Base-by-base conservation (phyloP, 192 early-diverging fungal species). In the Phycomyces nitens region DNA sequence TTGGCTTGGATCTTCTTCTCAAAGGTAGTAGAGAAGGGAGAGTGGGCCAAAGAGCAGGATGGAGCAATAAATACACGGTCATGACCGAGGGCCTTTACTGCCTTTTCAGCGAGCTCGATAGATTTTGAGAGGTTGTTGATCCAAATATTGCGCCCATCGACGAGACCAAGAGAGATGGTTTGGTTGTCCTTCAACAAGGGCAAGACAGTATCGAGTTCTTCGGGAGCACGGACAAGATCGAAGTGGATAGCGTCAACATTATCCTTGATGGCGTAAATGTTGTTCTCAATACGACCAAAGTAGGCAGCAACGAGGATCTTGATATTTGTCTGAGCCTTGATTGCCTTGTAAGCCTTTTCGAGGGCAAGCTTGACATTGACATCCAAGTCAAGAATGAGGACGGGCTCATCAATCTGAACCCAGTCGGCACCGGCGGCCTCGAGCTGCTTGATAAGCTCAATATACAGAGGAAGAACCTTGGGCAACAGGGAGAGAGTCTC, bases 101-200 rank as follows among this genome's bases (percentile, higher is more conserved):
- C 88, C 60, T 84, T 79, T 56, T 83, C 56, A 63, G 86, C 90
- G n/a, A 84, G 67, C 16, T 69, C 77, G 34, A 98, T 80, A 56
- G 92, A 87, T 60, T 80, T 75, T 59, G 73, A 80, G 49, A 96
- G 73, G 81, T 97, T 90, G 60, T 87, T 82, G 82, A 94, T 96
- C 96, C 96, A 99, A 77, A 99, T 89, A 86, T 99, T 97, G 65
- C 96, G 89, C 40, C 96, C 96, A 77, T 97, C 88, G 62, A 99
- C 84, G 43, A 99, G 80, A 75, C 96, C 96, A 58, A 93, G 79
- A n/a, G 94, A 97, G 21, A 98, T 80, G 50, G 82, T 65, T 69
- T 91, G 77, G 65, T 79, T 80, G 18, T 73, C 69, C 39, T 82
- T 79, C 34, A 91, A 71, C 49, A 78, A 42, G 58, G 77, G 75